Percentiles rank a stretch among this genome's conserved stretches.
Conservation (phyloP, 495 filamentous ascomycete species). For the Jackrogersella multiformis region DNA sequence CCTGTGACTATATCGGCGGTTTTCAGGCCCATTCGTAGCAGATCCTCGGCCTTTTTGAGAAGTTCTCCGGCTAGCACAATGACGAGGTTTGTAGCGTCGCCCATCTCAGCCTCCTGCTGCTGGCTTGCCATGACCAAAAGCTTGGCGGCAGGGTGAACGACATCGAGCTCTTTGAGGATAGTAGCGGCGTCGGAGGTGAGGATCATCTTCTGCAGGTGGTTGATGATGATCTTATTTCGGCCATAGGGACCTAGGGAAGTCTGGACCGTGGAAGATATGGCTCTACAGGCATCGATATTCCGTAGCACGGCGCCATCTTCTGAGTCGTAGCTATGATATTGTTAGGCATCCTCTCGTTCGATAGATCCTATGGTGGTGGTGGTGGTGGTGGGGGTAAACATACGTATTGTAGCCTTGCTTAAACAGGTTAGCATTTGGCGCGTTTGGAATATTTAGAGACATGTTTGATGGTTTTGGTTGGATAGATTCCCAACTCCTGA, state of each 20-base stretch:
- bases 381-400: constrained; percentile 47
- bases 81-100: constrained; percentile 97
- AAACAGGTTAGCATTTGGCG: constrained; percentile 92
- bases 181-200: constrained; percentile 97
- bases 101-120: constrained; percentile 99
- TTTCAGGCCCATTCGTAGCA: constrained; percentile 94
- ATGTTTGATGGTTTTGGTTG: constrained; percentile 61
- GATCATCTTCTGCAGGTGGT: constrained; percentile 99
- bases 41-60: constrained; percentile 95
- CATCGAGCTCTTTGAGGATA: constrained; percentile 95
- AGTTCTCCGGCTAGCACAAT: constrained; percentile 96
- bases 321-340: constrained; percentile 79
- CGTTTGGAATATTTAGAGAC: constrained; percentile 94
- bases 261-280: constrained; percentile 94
- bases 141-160: constrained; percentile 98
- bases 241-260: constrained; percentile 97
- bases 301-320: constrained; percentile 99
- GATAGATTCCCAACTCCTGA: constrained; percentile 2
- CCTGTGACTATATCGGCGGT: constrained; percentile 94
- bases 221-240: constrained; percentile 99
- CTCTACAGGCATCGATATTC: constrained; percentile 98
- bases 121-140: constrained; percentile 99
- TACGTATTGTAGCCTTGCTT: constrained; percentile 97
- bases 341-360: constrained; percentile 18
- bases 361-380: neutral